These are phyloP conservation scores for Myrica gale DNA, from an alignment of 306 rosid genomes.

Conservation along the genomic window DNA sequence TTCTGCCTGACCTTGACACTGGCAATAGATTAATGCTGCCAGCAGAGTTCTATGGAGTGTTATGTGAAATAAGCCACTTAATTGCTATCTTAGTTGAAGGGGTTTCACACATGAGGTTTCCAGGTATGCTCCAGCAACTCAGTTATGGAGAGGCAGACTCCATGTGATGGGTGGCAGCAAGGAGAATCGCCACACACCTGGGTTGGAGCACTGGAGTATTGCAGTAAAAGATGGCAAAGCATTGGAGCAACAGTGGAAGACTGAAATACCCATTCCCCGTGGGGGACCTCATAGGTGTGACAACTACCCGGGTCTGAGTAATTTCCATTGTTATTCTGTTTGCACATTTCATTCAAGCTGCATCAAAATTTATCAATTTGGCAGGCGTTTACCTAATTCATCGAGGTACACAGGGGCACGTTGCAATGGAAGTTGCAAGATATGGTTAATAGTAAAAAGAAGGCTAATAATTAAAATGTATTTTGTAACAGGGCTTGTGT, in stretches of 20 bases:
- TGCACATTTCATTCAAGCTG: neutral
- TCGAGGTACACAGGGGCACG: neutral
- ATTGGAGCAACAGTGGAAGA: constrained; percentile 66
- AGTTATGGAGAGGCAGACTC: constrained; percentile 85
- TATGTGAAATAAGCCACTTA: constrained; percentile 6
- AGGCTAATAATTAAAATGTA: neutral
- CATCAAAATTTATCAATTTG: neutral
- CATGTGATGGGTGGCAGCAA: constrained; percentile 98
- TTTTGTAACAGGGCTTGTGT: constrained; percentile 69
- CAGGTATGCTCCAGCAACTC: constrained; percentile 93
- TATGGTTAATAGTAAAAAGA: neutral
- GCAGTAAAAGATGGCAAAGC: constrained; percentile 75
- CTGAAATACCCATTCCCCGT: constrained; percentile 79
- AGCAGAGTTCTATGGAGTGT: constrained; percentile 7
- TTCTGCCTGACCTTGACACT: neutral
- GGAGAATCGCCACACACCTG: constrained; percentile 91
- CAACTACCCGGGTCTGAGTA: constrained; percentile 12
- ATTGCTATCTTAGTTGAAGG: constrained; percentile 12
- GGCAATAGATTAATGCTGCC: constrained; percentile 3
- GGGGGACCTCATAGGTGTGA: constrained; percentile 96
- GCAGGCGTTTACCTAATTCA: neutral
- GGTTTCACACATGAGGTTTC: constrained; percentile 17
- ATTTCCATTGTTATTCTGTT: neutral
- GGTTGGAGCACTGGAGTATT: constrained; percentile 83
- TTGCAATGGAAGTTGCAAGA: neutral